Evolutionary conservation across 768 basidiomycete genomes (phyloP).

Genomic region (Favolaschia claudopus): DNA sequence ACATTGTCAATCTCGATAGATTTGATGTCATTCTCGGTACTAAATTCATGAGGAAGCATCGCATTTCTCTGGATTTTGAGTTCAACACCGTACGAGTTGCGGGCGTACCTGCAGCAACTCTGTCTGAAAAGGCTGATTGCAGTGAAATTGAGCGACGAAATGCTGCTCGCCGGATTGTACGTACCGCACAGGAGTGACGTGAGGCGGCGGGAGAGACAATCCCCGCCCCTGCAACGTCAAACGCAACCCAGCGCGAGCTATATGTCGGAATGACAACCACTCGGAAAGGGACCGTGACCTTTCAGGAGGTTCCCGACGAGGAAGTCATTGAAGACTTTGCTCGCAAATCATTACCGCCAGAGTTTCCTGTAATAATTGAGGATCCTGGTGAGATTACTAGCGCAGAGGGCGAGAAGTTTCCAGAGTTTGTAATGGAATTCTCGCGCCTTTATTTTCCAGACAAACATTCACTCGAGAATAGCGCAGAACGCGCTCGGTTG

Average conservation of each 20-base stretch:
- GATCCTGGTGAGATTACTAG: no score
- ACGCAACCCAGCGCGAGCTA: neutral
- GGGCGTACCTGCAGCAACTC: slow-evolving; percentile 3
- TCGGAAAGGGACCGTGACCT: neutral
- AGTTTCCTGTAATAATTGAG: no score
- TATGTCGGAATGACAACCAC: neutral
- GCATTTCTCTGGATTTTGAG: slow-evolving; percentile 22
- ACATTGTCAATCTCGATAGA: slow-evolving; percentile 34
- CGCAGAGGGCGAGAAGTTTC: no score
- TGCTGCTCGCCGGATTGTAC: neutral
- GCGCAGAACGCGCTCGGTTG: no score
- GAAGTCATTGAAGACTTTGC: neutral
- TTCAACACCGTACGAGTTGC: slow-evolving; percentile 15
- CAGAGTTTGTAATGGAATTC: no score
- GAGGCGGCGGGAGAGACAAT: neutral
- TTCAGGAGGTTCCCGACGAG: neutral
- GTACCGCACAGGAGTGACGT: neutral
- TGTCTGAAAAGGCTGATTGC: neutral
- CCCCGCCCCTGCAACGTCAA: neutral
- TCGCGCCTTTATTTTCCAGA: no score
- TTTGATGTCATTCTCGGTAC: slow-evolving; percentile 36
- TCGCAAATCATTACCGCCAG: no score
- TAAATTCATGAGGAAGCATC: slow-evolving; percentile 27
- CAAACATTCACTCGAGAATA: no score
- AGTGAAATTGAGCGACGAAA: neutral